phyloP scores from a whole-genome alignment of 2,329 filamentous ascomycete genomes.

The Coniochaeta sp. region DNA sequence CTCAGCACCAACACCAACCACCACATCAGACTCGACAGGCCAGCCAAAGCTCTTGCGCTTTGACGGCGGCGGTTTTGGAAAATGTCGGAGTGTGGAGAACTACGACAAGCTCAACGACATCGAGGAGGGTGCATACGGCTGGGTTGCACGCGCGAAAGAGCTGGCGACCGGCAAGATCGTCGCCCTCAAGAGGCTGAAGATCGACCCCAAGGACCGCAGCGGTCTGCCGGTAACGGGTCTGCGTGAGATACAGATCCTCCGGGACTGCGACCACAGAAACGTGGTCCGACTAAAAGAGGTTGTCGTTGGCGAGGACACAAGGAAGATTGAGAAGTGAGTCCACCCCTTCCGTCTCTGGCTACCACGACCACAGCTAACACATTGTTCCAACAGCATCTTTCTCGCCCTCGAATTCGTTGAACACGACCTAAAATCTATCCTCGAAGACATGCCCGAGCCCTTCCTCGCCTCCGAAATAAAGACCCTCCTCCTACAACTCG shows the following conservation, averaged over 20 bases:
- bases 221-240: conserved; percentile 89
- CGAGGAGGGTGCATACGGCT: conserved; percentile 94
- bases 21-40: conserved; percentile 9
- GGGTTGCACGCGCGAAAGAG: conserved; percentile 79
- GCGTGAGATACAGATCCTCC: conserved; percentile 86
- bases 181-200: conserved; percentile 88
- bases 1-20: conserved; percentile 13
- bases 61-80: conserved; percentile 58
- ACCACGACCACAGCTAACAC: not conserved
- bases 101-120: conserved; percentile 95
- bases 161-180: conserved; percentile 69
- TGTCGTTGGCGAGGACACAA: conserved; percentile 61
- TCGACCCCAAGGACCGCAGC: conserved; percentile 64
- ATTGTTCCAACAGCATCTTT: conserved; percentile 57
- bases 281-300: conserved; percentile 78
- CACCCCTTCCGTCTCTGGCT: not conserved
- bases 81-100: conserved; percentile 70
- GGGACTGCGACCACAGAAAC: conserved; percentile 72
- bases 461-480: conserved; percentile 92
- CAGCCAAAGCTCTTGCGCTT: conserved; percentile 59
- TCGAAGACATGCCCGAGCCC: conserved; percentile 89
- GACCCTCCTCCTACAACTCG: conserved; percentile 77
- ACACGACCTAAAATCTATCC: conserved; percentile 89
- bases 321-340: conserved; percentile 44
- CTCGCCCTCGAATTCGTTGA: conserved; percentile 97